Evolutionary conservation across 371 early-diverging fungal species (phyloP), one percentile per base, ranked within the genome.

Genomic region (Rhizomucor miehei): DNA sequence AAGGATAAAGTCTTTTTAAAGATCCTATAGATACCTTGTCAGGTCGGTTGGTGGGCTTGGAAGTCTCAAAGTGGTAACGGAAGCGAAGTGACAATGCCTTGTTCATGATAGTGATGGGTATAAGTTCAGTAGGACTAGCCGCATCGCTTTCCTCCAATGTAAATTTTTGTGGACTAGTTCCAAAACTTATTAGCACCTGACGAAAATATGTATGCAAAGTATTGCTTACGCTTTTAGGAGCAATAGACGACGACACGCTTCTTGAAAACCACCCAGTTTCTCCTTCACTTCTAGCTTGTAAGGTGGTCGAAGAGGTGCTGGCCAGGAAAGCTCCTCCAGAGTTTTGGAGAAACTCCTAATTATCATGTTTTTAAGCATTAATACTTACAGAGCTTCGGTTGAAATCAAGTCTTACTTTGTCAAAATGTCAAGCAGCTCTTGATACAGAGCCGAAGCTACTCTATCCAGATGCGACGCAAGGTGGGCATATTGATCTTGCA

Each of bases 1-100:
- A 38, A 14, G 38, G 14, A 9, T 10, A 38, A 10, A 38, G 38
- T 38, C 38, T 9, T 38, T 38, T 14, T 38, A 38, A 38, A 14
- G n/a, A n/a, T n/a, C n/a, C n/a, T n/a, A n/a, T n/a, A n/a, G n/a
- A n/a, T 71, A 77, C 84, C 72, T 90, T 92, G 59, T 93, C 93
- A 1, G 87, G 68, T 25, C 91, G 81, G 57, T 89, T 92, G 0
- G 93, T 93, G 1, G 87, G 83, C 37, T 88, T 75, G 17, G 78
- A 77, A 5, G 87, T 82, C 43, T 87, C 88, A 63, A 93, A 93
- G 62, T 93, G 92, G 52, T 78, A 93, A 50, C 80, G 71, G 73
- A 92, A 91, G 44, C 91, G 72, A 20, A 88, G 53, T 3, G 85
- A 75, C 14, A 91, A 56, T 6, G 86, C 80, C 13, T 79, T 79